These are phyloP conservation scores for Dendrocalamus sinicus DNA, from an alignment of 176 grass and related monocot genomes.

Conservation along the genomic window DNA sequence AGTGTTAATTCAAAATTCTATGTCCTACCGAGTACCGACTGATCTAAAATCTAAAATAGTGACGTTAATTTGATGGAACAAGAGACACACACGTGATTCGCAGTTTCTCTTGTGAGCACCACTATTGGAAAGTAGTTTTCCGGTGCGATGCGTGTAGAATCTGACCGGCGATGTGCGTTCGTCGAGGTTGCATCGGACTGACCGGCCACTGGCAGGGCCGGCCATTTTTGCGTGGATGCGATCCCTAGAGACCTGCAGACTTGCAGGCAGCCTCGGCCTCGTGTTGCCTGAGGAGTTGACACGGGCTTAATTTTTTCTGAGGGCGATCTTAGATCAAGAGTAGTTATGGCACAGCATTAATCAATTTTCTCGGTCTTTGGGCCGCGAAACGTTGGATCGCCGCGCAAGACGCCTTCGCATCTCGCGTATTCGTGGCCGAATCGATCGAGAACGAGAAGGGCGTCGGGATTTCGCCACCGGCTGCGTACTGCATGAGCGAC, in stretches of 20 bases:
- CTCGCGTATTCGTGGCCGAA: too few relatives aligned
- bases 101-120: not conserved
- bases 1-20: too few relatives aligned
- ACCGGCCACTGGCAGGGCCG: not conserved
- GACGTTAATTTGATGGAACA: too few relatives aligned
- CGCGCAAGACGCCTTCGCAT: too few relatives aligned
- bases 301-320: not conserved
- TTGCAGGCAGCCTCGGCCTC: not conserved
- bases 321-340: not conserved
- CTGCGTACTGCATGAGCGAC: too few relatives aligned
- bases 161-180: not conserved
- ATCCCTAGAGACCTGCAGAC: not conserved
- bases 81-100: too few relatives aligned
- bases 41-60: too few relatives aligned
- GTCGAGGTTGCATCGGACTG: not conserved
- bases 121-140: not conserved
- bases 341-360: conserved; percentile 33
- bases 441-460: too few relatives aligned
- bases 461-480: too few relatives aligned
- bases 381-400: not conserved
- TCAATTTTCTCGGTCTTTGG: not conserved
- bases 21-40: not conserved
- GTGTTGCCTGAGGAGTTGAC: conserved; percentile 49
- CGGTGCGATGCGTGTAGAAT: not conserved
- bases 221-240: not conserved